A percentile compares a stretch with the other conserved stretches of the same genome.
Evolutionary conservation across 768 basidiomycete genomes (phyloP).

Genomic region (Royoungia palumana): DNA sequence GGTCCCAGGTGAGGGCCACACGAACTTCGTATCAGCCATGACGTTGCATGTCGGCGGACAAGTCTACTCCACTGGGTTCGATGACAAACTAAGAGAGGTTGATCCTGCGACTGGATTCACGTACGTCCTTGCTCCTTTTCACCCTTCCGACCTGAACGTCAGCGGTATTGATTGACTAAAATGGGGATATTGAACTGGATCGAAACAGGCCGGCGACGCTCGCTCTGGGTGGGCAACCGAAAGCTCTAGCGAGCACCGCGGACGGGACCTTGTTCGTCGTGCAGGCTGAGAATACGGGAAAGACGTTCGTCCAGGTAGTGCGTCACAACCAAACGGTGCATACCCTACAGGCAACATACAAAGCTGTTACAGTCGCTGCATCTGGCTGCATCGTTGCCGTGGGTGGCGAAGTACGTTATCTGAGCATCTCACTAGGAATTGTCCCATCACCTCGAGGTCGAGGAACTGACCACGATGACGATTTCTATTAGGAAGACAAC

Average conservation of each 20-base stretch:
- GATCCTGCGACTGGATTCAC: conserved; percentile 32
- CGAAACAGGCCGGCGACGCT: conserved; percentile 46
- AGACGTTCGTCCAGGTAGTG: conserved; percentile 54
- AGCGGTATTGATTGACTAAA: background rate
- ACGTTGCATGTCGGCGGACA: conserved; percentile 45
- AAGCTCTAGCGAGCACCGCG: conserved; percentile 50
- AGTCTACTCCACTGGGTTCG: conserved; percentile 73
- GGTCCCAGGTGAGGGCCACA: conserved; percentile 65
- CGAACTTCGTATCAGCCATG: conserved; percentile 65
- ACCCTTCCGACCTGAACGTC: background rate
- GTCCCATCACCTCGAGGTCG: background rate
- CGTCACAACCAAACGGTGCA: conserved; percentile 66
- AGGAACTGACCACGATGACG: background rate
- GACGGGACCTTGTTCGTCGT: conserved; percentile 65
- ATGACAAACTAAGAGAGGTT: conserved; percentile 75
- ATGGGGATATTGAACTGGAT: background rate
- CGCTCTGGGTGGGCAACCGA: conserved; percentile 64
- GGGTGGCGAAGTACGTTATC: conserved; percentile 63
- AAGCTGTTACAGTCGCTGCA: conserved; percentile 57
- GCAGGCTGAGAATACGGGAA: conserved; percentile 43
- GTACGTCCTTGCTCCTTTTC: conserved; percentile 21
- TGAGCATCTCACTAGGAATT: no score
- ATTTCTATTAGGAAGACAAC: conserved; percentile 48
- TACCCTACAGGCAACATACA: conserved; percentile 49
- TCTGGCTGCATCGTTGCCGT: conserved; percentile 55